Conservation (phyloP, 1,139 yeast genomes). For the Arxiozyma slooffiae region DNA sequence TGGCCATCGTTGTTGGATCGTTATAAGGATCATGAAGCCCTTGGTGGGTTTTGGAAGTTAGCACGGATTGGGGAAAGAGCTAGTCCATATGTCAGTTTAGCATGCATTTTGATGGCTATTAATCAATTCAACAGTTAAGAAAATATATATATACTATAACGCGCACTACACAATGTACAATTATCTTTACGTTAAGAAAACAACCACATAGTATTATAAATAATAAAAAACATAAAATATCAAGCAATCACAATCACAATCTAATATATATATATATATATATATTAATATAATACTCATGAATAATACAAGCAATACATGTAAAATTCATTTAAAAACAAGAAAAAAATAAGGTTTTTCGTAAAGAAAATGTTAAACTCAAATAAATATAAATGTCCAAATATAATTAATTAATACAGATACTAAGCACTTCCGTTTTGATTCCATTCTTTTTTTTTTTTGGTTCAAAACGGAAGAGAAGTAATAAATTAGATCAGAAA, state of each 20-base stretch:
- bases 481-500: conserved; percentile 11
- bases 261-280: conserved; percentile 1
- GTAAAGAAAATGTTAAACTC: not conserved
- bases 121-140: conserved; percentile 38
- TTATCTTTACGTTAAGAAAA: no score
- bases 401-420: no score
- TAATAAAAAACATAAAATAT: not conserved
- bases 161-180: not conserved
- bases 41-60: conserved; percentile 89
- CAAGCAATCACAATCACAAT: not conserved
- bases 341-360: no score
- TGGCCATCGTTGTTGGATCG: conserved; percentile 79
- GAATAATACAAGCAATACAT: not conserved
- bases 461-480: not conserved
- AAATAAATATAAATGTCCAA: not conserved
- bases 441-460: no score
- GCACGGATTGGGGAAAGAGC: conserved; percentile 92
- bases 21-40: conserved; percentile 40
- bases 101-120: conserved; percentile 80
- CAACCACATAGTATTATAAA: not conserved
- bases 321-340: not conserved
- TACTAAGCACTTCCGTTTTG: not conserved
- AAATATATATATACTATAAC: no score
- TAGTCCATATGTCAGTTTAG: conserved; percentile 85
- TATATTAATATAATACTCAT: no score